phyloP scores from a whole-genome alignment of 1,139 yeast species.

The Protomyces inouyei region DNA sequence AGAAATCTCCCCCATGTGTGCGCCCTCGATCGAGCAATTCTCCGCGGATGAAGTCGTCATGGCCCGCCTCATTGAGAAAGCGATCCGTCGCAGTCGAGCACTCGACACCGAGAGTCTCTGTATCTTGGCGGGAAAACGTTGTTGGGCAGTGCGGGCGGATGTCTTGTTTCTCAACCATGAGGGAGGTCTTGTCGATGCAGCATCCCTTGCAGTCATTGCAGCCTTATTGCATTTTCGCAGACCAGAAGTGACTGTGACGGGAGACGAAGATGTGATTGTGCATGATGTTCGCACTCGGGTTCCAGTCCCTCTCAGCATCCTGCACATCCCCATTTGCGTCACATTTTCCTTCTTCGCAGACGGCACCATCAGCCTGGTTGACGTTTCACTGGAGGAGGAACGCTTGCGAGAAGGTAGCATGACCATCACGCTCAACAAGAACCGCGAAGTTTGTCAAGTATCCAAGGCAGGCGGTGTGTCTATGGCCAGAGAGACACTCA shows the following conservation, averaged over 20 bases:
- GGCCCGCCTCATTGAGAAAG: slow-evolving; percentile 79
- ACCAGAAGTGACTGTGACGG: slow-evolving; percentile 74
- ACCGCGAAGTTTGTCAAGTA: slow-evolving; percentile 83
- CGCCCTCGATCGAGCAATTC: slow-evolving; percentile 64
- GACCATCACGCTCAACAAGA: slow-evolving; percentile 81
- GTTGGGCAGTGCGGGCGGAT: slow-evolving; percentile 88
- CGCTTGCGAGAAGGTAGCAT: slow-evolving; percentile 68
- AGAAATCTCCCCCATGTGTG: slow-evolving; percentile 85
- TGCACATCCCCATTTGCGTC: slow-evolving; percentile 89
- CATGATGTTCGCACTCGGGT: slow-evolving; percentile 59
- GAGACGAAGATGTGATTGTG: slow-evolving; percentile 56
- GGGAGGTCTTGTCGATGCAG: slow-evolving; percentile 86
- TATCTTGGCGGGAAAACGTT: slow-evolving; percentile 82
- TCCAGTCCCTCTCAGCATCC: slow-evolving; percentile 76
- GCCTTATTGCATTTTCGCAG: slow-evolving; percentile 76
- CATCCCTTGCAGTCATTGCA: slow-evolving; percentile 84
- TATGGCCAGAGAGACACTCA: slow-evolving; percentile 63
- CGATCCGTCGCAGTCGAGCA: slow-evolving; percentile 83
- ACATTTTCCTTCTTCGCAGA: slow-evolving; percentile 73
- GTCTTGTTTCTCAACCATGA: slow-evolving; percentile 83
- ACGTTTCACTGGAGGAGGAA: slow-evolving; percentile 76
- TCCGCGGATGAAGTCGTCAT: slow-evolving; percentile 70
- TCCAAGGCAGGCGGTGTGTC: slow-evolving; percentile 88
- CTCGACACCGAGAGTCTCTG: slow-evolving; percentile 85
- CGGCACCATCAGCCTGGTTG: slow-evolving; percentile 51